Evolutionary conservation across 2,329 filamentous ascomycete genomes (phyloP), one percentile per base, ranked within the genome.

Genomic region (Magnaporthiopsis incrustans): DNA sequence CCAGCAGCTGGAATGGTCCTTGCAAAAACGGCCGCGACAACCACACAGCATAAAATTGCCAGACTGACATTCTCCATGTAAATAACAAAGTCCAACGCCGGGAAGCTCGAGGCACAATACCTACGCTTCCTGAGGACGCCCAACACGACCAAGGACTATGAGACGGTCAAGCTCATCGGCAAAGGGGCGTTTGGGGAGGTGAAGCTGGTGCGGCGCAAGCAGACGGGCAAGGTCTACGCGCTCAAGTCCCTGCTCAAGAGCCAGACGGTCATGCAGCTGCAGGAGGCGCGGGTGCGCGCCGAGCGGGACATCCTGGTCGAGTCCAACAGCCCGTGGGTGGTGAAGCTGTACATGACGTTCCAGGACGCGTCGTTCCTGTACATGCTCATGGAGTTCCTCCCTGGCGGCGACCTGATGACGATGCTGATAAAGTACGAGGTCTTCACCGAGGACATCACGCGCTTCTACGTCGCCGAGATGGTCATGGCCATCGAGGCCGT

Each of bases 351-450:
- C 75, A 91, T 89, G 18, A 91, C 89, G 0, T 92, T 92, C 78
- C 89, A 92, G 74, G 89, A 92, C 73, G 79, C 80, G 59, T 88
- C 87, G 22, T 91, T 90, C 76, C 79, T 92, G 33, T 92, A 92
- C 76, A 87, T 92, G 81, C 80, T 92, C 67, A 91, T 92, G 89
- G 89, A 92, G 74, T 92, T 91, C 76, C 80, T 92, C 71, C 89
- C 89, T 25, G 89, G 89, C 75, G 89, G 89, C 75, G 89, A 92
- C 78, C 75, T 92, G 71, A 92, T 92, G 89, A 92, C 89, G 6
- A 91, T 92, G 88, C 78, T 92, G 67, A 92, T 92, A 78, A 92
- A 91, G 77, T 92, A 92, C 70, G 89, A 92, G 73, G 90, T 92
- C 69, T 92, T 92, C 75, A 90, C 88, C 0, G 89, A 92, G 71